Conservation (phyloP, 73 alveolate species). For the Paramecium biaurelia region DNA sequence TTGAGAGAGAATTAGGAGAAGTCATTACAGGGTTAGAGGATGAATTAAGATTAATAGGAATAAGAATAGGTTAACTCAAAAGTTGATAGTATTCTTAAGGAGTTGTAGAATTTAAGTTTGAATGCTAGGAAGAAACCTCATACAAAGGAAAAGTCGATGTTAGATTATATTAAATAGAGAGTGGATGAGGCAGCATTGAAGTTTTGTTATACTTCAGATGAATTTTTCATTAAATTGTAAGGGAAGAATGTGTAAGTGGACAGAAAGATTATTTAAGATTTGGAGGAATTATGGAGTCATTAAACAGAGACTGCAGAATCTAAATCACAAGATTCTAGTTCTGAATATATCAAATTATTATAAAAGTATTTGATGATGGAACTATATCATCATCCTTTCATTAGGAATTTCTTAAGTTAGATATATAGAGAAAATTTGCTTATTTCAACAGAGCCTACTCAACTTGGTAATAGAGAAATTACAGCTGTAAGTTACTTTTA, state of each 20-base stretch:
- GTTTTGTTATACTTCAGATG: slow-evolving; percentile 7
- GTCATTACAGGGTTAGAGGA: neutral
- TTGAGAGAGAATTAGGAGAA: neutral
- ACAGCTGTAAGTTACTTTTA: slow-evolving; percentile 15
- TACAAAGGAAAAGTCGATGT: neutral
- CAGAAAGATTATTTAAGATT: neutral
- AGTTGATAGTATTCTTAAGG: neutral
- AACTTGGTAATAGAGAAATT: neutral
- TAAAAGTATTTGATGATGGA: neutral
- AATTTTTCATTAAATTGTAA: neutral
- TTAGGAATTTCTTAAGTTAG: neutral
- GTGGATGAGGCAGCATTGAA: neutral
- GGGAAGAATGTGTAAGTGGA: neutral
- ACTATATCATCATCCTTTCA: slow-evolving; percentile 30
- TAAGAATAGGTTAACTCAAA: neutral
- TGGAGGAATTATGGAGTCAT: neutral
- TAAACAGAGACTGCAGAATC: neutral
- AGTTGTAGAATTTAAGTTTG: neutral
- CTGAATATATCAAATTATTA: neutral
- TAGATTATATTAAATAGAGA: neutral
- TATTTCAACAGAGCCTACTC: slow-evolving; percentile 27
- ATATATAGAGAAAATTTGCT: neutral
- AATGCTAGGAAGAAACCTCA: neutral
- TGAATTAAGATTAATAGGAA: neutral
- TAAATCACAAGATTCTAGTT: neutral